Evolutionary conservation across 768 basidiomycete genomes (phyloP).

Genomic region (Termitomyces sp.): DNA sequence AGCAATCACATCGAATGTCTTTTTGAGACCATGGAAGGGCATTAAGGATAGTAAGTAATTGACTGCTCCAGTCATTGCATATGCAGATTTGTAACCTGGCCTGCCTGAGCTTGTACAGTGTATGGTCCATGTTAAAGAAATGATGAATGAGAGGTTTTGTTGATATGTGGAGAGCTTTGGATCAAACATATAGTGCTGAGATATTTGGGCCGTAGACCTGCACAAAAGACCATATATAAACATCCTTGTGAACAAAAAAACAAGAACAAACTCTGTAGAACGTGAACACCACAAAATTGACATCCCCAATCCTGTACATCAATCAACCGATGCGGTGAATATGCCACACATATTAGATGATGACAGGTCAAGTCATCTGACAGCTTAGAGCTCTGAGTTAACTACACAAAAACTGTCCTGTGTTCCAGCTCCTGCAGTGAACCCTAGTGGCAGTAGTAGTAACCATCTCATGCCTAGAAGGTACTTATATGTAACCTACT

Average conservation of each 20-base stretch:
- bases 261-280: constrained; percentile 86
- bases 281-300: constrained; percentile 68
- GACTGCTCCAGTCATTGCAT: constrained; percentile 52
- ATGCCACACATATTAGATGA: constrained; percentile 83
- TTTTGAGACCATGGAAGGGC: constrained; percentile 37
- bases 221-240: no score
- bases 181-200: constrained; percentile 60
- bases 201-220: constrained; percentile 75
- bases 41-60: constrained; percentile 61
- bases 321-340: constrained; percentile 66
- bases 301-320: constrained; percentile 74
- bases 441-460: no score
- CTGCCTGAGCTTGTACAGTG: constrained; percentile 67
- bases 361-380: no score
- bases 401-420: no score
- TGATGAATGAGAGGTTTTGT: constrained; percentile 62
- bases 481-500: no score
- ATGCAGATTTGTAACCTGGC: constrained; percentile 68
- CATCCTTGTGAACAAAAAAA: no score
- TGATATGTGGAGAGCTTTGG: constrained; percentile 40
- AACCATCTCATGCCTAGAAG: no score
- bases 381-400: no score
- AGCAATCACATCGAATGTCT: constrained; percentile 52
- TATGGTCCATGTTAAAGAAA: constrained; percentile 47
- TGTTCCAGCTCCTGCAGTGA: no score